These are phyloP conservation scores for Xerocomus alliaceus DNA, from an alignment of 1,284 basidiomycete genomes.

Conservation along the genomic window DNA sequence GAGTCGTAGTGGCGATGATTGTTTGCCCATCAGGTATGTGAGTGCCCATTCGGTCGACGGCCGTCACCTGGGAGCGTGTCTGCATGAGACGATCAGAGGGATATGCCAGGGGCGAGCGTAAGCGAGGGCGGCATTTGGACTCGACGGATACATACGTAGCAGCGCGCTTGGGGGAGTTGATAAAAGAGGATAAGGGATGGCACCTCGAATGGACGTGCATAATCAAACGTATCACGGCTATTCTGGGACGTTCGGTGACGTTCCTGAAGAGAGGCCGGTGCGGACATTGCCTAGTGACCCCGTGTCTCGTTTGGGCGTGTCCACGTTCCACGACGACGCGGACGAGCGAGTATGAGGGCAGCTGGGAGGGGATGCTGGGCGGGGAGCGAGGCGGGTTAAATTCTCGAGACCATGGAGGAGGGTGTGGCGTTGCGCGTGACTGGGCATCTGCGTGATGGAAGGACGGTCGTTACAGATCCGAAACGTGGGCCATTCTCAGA, in stretches of 20 bases:
- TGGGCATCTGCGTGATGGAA: background rate
- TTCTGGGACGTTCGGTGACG: conserved; percentile 22
- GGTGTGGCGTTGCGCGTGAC: conserved; percentile 6
- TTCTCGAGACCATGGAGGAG: no score
- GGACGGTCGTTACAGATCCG: conserved; percentile 16
- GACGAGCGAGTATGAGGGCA: no score
- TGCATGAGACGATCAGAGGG: conserved; percentile 4
- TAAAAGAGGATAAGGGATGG: conserved; percentile 21
- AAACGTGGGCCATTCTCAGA: conserved; percentile 20
- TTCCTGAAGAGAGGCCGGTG: conserved; percentile 25
- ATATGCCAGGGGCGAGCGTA: background rate
- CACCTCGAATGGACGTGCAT: conserved; percentile 22
- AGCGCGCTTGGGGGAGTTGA: background rate
- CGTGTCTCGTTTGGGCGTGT: conserved; percentile 26
- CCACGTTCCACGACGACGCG: background rate
- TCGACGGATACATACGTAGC: background rate
- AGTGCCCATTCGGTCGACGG: conserved; percentile 6
- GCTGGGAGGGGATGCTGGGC: no score
- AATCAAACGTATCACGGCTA: conserved; percentile 24
- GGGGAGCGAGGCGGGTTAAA: no score
- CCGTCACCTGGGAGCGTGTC: background rate
- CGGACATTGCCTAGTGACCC: conserved; percentile 13
- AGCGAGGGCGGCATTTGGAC: no score
- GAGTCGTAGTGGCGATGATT: conserved; percentile 35
- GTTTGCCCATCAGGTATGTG: conserved; percentile 19